phyloP scores from a whole-genome alignment of 2,329 filamentous ascomycete species.

The Alternaria incomplexa region DNA sequence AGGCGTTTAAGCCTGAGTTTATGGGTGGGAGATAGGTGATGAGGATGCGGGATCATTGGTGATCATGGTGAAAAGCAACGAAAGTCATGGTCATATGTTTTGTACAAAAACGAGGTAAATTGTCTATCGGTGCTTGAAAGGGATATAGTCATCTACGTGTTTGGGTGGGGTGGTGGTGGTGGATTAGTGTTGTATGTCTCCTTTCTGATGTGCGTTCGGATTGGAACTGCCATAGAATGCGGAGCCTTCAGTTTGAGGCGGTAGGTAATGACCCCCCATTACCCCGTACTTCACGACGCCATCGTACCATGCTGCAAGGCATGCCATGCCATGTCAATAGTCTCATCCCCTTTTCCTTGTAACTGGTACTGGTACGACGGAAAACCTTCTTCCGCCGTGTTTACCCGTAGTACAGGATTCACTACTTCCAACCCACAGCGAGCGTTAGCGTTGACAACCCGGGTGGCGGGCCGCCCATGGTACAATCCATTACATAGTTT shows the following conservation, averaged over 20 bases:
- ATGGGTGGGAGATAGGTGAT: constrained; percentile 53
- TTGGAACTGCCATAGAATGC: background rate
- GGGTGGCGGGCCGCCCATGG: background rate
- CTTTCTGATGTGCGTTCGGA: no score
- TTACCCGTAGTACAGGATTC: background rate
- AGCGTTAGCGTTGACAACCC: background rate
- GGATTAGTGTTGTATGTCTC: no score
- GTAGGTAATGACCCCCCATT: background rate
- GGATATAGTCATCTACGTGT: no score
- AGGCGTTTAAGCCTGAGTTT: constrained; percentile 68
- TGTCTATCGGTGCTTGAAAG: no score
- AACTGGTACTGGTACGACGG: background rate
- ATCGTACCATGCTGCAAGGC: background rate
- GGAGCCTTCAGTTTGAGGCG: background rate
- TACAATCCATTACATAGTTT: background rate
- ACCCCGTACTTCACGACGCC: background rate
- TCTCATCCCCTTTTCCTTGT: background rate
- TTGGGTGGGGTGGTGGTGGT: no score
- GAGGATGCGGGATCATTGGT: background rate
- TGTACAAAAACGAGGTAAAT: no score
- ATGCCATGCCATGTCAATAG: background rate
- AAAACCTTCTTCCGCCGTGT: background rate
- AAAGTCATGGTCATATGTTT: no score
- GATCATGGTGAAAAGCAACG: no score
- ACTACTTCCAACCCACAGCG: background rate